A percentile compares a stretch with the other conserved stretches of the same genome.
Evolutionary conservation across 2,329 filamentous ascomycete species (phyloP).

Genomic region (Paraphoma sp.): DNA sequence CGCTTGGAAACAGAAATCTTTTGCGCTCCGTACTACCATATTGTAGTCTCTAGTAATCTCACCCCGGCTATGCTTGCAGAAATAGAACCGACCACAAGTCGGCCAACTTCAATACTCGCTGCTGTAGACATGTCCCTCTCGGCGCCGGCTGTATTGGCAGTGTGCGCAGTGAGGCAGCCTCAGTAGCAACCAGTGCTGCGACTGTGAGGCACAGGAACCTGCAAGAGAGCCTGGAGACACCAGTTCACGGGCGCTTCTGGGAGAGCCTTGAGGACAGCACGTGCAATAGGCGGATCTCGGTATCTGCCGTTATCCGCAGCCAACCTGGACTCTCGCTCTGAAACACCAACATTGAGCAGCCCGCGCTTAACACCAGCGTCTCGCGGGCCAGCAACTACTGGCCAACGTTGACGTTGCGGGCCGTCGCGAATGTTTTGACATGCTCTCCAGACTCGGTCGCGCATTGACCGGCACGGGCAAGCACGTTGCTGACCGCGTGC

Average conservation of each 20-base stretch:
- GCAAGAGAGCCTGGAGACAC: not conserved
- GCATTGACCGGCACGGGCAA: slow-evolving; percentile 13
- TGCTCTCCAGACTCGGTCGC: not conserved
- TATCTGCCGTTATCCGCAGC: slow-evolving; percentile 15
- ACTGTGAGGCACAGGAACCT: not conserved
- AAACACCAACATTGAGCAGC: slow-evolving; percentile 23
- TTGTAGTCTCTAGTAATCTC: slow-evolving; percentile 2
- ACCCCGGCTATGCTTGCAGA: slow-evolving; percentile 20
- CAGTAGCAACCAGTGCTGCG: not conserved
- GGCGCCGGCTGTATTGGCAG: not conserved
- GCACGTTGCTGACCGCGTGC: slow-evolving; percentile 21
- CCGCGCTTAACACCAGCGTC: slow-evolving; percentile 21
- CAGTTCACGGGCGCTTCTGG: slow-evolving; percentile 22
- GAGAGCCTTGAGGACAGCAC: slow-evolving; percentile 15
- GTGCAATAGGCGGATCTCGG: slow-evolving; percentile 13
- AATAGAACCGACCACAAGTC: slow-evolving; percentile 16
- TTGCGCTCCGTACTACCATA: slow-evolving; percentile 4
- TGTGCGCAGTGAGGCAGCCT: not conserved
- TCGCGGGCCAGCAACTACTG: slow-evolving; percentile 11
- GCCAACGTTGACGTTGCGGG: not conserved
- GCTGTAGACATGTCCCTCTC: slow-evolving; percentile 7
- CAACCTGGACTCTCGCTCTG: slow-evolving; percentile 9
- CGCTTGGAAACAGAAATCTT: slow-evolving; percentile 1
- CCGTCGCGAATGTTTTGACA: not conserved
- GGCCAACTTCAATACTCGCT: slow-evolving; percentile 6